Conservation (phyloP, 192 early-diverging fungal species). For the Coemansia umbellata region DNA sequence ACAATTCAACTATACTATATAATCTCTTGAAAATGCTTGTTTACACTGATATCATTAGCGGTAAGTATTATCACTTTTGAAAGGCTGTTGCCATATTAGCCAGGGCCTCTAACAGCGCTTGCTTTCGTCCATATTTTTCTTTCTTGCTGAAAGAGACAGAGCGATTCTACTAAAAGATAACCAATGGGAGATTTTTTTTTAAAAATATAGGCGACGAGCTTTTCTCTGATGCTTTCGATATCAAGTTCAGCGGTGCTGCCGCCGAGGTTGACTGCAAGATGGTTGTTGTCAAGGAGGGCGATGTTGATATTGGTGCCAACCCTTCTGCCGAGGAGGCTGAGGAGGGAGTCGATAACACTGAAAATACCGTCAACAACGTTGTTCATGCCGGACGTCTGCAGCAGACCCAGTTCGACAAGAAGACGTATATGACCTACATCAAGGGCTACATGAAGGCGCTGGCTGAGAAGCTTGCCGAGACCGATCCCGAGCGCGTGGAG, state of each 20-base stretch:
- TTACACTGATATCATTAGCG: conserved; percentile 61
- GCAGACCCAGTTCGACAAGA: conserved; percentile 82
- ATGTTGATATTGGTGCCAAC: conserved; percentile 91
- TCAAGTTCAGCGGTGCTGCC: conserved; percentile 61
- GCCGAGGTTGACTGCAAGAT: conserved; percentile 79
- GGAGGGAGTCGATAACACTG: conserved; percentile 61
- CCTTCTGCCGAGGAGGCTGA: conserved; percentile 80
- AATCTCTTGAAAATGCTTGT: conserved; percentile 59
- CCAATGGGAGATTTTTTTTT: not conserved
- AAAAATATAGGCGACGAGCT: conserved; percentile 73
- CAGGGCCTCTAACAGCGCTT: no score
- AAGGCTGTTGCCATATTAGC: no score
- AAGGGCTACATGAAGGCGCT: conserved; percentile 92
- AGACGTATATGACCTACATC: conserved; percentile 84
- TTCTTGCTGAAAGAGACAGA: no score
- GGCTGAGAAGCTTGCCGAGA: conserved; percentile 58
- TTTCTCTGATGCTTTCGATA: conserved; percentile 80
- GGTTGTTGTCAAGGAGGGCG: conserved; percentile 60
- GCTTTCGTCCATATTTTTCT: no score
- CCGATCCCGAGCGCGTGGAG: conserved; percentile 57
- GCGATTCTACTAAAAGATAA: not conserved
- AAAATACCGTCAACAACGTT: conserved; percentile 76
- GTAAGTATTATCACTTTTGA: conserved; percentile 53
- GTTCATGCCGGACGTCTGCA: conserved; percentile 75
- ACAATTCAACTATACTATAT: not conserved